Percentiles rank a stretch among this genome's conserved stretches.
phyloP scores from a whole-genome alignment of 176 grass and related monocot genomes.

The Bonia amplexicaulis region DNA sequence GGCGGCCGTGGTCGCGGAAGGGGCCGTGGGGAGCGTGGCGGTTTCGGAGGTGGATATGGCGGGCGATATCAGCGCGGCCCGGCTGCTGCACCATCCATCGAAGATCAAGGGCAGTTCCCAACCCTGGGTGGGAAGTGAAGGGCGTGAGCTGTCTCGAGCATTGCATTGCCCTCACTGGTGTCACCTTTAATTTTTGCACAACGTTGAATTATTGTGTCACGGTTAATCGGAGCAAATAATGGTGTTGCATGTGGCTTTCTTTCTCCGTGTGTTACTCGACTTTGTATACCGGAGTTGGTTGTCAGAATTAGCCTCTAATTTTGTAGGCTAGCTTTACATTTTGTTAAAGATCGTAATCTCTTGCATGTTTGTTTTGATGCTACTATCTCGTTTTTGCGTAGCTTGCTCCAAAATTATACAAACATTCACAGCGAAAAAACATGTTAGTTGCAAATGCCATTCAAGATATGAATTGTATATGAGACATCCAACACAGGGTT shows the following conservation, averaged over 20 bases:
- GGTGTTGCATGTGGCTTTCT: slow-evolving; percentile 29
- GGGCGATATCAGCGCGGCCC: slow-evolving; percentile 30
- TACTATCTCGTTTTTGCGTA: not conserved
- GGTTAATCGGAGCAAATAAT: slow-evolving; percentile 50
- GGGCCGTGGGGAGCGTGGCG: slow-evolving; percentile 49
- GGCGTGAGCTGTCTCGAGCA: not conserved
- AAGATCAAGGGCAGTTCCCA: slow-evolving; percentile 76
- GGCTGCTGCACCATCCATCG: slow-evolving; percentile 48
- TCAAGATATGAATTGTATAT: too few relatives aligned
- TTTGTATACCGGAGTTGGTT: slow-evolving; percentile 41
- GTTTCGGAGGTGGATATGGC: slow-evolving; percentile 41
- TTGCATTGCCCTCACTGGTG: slow-evolving; percentile 17
- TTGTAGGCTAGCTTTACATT: slow-evolving; percentile 39
- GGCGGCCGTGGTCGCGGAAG: slow-evolving; percentile 63
- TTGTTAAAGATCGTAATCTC: not conserved
- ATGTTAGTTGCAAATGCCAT: too few relatives aligned
- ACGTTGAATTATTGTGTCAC: slow-evolving; percentile 28
- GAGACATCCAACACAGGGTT: too few relatives aligned
- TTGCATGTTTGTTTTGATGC: not conserved
- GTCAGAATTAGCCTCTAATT: slow-evolving; percentile 37
- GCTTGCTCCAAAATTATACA: too few relatives aligned
- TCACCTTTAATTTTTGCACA: slow-evolving; percentile 43
- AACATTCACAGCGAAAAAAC: too few relatives aligned
- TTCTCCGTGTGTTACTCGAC: slow-evolving; percentile 20
- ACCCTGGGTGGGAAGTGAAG: slow-evolving; percentile 71